Base-by-base conservation (phyloP, 345 rosid species). In the Angophora floribunda region DNA sequence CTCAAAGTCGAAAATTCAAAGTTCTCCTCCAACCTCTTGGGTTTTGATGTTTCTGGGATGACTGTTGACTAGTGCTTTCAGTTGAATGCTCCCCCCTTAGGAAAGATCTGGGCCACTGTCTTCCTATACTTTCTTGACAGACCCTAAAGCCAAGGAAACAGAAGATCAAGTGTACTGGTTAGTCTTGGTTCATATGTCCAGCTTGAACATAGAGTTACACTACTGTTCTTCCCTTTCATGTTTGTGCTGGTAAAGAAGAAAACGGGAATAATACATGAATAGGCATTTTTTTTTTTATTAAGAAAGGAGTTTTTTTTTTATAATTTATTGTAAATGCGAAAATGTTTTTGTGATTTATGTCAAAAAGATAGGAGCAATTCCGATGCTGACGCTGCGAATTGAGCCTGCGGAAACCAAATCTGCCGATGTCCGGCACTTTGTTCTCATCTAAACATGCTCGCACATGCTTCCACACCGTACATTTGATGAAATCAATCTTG, bases 1-100 rank as follows among this genome's bases (percentile, higher is more conserved):
- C 88, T 94, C 94, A 14, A 96, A 96, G 86, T 96, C 93, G 21
- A 90, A 93, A 87, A 96, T 96, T 85, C 91, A 52, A 92, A 94
- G 75, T 96, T 96, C 91, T 95, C 96, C 84, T 93, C 89, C 90
- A 97, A 86, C 89, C 98, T 97, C 87, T 91, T 93, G 13, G 91
- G 80, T 85, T 95, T 96, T 2, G 94, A 94, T 84, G 97, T 88
- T 88, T 97, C 96, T 26, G 98, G 99, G 86, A 97, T 97, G 67
- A 96, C 92, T 22, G 90, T 95, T 36, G 41, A 36, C 41, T 36
- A 36, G 41, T 0, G 95, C 94, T 93, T 96, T 92, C 49, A 96
- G 92, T 59, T 96, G 98, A 59, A 96, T 93, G 90, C 95, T 97
- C 95, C 96, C 95, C 95, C 47, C 94, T 93, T 7, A 96, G 96